phyloP scores from a whole-genome alignment of 2,329 filamentous ascomycete genomes.

The Chaetomiaceae sp. region DNA sequence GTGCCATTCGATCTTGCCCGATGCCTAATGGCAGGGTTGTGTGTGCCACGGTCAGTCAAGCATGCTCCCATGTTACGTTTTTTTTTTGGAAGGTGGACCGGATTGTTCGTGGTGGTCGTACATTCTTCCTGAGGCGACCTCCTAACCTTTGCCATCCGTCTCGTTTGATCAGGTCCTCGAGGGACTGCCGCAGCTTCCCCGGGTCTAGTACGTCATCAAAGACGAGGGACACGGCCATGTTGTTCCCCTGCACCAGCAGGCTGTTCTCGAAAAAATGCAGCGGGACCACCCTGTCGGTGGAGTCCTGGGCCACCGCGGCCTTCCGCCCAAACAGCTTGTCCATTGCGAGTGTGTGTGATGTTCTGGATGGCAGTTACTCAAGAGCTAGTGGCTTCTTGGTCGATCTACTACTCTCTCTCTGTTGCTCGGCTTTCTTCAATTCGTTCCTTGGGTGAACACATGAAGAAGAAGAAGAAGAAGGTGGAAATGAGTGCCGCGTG shows the following conservation, averaged over 20 bases:
- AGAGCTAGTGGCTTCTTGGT: too few relatives aligned
- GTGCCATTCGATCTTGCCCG: constrained; percentile 26
- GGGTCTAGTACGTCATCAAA: constrained; percentile 26
- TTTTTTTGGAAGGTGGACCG: too few relatives aligned
- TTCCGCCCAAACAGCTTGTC: constrained; percentile 15
- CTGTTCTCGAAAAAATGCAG: constrained; percentile 26
- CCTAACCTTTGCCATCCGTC: constrained; percentile 27
- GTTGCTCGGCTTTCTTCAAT: too few relatives aligned
- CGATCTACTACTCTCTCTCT: too few relatives aligned
- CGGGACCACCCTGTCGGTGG: constrained; percentile 20
- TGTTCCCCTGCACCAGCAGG: constrained; percentile 21
- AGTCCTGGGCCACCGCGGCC: constrained; percentile 2
- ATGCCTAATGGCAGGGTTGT: too few relatives aligned
- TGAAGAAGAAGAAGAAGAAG: too few relatives aligned
- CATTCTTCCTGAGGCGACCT: constrained; percentile 21
- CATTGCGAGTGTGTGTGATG: constrained; percentile 2
- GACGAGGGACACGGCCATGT: constrained; percentile 22
- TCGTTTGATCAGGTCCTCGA: constrained; percentile 23
- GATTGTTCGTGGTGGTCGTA: neutral
- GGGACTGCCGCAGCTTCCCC: constrained; percentile 20
- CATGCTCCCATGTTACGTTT: neutral
- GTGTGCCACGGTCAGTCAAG: too few relatives aligned
- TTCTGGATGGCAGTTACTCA: too few relatives aligned
- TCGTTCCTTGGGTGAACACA: too few relatives aligned
- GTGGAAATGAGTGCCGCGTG: too few relatives aligned